Conservation (phyloP, 106 monocot species). For the Dioscorea zingiberensis region DNA sequence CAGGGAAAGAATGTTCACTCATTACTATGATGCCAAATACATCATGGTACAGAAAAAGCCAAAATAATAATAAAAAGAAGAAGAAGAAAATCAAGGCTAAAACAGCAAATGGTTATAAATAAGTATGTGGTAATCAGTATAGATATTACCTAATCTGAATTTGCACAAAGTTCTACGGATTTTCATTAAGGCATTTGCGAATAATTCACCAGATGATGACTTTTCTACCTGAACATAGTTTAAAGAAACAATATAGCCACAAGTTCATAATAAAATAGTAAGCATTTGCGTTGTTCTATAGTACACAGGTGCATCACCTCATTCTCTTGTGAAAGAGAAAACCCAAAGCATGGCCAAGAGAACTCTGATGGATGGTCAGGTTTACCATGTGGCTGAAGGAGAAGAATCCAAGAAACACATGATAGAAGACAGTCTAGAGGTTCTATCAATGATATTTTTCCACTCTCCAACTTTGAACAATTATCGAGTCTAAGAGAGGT, state of each 20-base stretch:
- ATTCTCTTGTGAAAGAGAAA: constrained; percentile 83
- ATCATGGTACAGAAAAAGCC: too few species aligned
- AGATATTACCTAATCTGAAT: constrained; percentile 46
- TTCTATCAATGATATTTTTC: constrained; percentile 50
- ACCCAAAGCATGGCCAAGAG: constrained; percentile 68
- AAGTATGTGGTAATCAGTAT: neutral
- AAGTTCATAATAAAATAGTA: neutral
- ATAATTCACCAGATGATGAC: constrained; percentile 49
- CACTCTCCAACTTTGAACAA: constrained; percentile 64
- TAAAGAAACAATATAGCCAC: neutral
- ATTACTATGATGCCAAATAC: too few species aligned
- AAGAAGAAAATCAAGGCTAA: neutral
- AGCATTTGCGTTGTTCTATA: neutral
- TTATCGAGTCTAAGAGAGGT: constrained; percentile 51
- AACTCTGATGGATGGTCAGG: constrained; percentile 35
- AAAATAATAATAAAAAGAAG: neutral
- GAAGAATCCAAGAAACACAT: constrained; percentile 75
- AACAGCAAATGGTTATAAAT: neutral
- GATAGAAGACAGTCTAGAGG: constrained; percentile 74
- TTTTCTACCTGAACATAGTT: constrained; percentile 34
- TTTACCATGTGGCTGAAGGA: constrained; percentile 54
- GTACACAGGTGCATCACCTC: constrained; percentile 39
- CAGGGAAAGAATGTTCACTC: neutral
- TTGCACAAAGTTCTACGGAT: constrained; percentile 45
- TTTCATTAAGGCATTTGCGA: constrained; percentile 64